Base-by-base conservation (phyloP, 2,329 filamentous ascomycete species). In the Iodosphaeria phyllophila region DNA sequence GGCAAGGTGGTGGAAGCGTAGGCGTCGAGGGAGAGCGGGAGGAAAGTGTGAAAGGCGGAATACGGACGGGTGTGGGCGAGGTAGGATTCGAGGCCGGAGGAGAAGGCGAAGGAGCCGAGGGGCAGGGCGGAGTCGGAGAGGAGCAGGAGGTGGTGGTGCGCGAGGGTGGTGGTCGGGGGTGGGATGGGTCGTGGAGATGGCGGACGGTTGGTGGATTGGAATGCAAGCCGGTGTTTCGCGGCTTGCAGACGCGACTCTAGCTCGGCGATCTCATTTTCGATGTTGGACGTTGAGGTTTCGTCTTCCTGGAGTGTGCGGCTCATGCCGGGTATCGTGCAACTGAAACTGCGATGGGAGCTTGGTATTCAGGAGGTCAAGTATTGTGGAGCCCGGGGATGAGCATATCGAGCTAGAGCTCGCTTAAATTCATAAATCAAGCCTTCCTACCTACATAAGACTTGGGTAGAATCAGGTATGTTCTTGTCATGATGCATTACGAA, bases 41-140 rank as follows among this genome's bases (percentile, higher is more conserved):
- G 60, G 50, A 89, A 89, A 22, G 54, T 49, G 21, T 64, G 43
- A 47, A 82, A 76, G 13, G 58, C 57, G 13, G 52, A 44, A 12
- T 51, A 41, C 11, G 46, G 32, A 18, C 48, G 53, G 35, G 58
- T 57, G 53, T 89, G 79, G 4, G 74, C 73, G 11, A 84, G 67
- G 46, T 75, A 86, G 20, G 78, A 86, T 51, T 89, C 79, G 10
- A 89, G 63, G 3, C 78, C 78, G 36, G 69, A 76, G 54, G 72
- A 79, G 54, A 86, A 89, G 39, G 79, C 79, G 51, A 89, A 89
- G n/a, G 78, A 80, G 29, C 79, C 79, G 0, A 89, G 60, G 1
- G 79, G 79, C 3, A 89, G 65, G 9, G 77, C 76, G 2, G 79
- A 84, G 54, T 89, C 79, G 23, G 79, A 69, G 24, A 86, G 69